These are phyloP conservation scores for Plectosphaerella cucumerina DNA, from an alignment of 2,329 filamentous ascomycete genomes.

Conservation along the genomic window DNA sequence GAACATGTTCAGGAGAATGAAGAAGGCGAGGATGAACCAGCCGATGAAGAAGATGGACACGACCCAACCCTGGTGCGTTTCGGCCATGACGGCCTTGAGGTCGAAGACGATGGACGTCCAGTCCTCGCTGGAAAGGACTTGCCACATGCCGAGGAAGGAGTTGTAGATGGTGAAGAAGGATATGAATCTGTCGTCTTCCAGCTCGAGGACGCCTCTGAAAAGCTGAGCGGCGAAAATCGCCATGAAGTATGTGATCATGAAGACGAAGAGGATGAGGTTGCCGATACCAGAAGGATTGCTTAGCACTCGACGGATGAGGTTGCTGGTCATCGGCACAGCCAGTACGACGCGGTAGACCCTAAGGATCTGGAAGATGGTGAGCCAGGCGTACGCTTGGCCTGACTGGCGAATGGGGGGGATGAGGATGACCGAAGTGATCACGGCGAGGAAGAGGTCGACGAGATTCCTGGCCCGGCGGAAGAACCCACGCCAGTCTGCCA, in stretches of 20 bases:
- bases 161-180: constrained; percentile 93
- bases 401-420: constrained; percentile 74
- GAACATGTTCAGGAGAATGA: constrained; percentile 99
- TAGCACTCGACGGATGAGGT: constrained; percentile 82
- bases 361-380: constrained; percentile 90
- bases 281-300: constrained; percentile 88
- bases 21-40: constrained; percentile 94
- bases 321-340: constrained; percentile 80
- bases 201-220: constrained; percentile 61
- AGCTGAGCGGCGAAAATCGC: constrained; percentile 92
- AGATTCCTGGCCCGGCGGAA: constrained; percentile 70
- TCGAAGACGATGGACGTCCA: constrained; percentile 89
- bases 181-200: constrained; percentile 50
- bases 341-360: constrained; percentile 89
- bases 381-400: constrained; percentile 73
- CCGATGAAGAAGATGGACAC: constrained; percentile 85
- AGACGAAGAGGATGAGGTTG: constrained; percentile 94
- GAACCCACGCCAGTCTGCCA: constrained; percentile 77
- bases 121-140: constrained; percentile 91
- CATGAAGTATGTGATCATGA: constrained; percentile 88
- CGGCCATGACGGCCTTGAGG: constrained; percentile 65
- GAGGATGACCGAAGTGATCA: constrained; percentile 81
- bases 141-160: constrained; percentile 96
- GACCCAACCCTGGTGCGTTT: constrained; percentile 79
- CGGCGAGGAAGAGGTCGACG: constrained; percentile 73